Evolutionary conservation across 139 green algal genomes (phyloP).

Genomic region (Chlorella vulgaris): DNA sequence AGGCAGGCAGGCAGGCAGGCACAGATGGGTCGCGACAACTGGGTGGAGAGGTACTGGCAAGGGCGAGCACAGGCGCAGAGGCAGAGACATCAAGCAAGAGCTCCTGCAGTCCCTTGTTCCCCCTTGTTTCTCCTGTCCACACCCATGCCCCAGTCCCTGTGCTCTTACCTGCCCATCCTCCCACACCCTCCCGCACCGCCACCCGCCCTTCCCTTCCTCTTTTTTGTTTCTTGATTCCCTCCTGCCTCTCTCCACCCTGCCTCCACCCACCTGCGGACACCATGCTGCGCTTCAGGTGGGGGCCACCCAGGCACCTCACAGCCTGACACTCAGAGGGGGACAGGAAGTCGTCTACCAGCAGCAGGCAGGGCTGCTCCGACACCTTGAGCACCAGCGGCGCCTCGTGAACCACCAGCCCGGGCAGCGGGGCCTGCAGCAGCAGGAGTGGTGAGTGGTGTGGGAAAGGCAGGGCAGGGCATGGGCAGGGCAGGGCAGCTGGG

Average conservation of each 20-base stretch:
- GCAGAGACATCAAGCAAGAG: too few relatives aligned
- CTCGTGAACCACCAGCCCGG: constrained; percentile 22
- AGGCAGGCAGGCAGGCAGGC: background rate
- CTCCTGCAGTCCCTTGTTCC: too few relatives aligned
- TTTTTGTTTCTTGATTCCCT: too few relatives aligned
- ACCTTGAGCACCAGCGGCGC: constrained; percentile 18
- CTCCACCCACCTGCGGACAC: constrained; percentile 18
- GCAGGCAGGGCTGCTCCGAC: constrained; percentile 19
- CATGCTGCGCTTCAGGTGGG: constrained; percentile 17
- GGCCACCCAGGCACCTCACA: background rate
- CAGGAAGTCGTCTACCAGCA: constrained; percentile 25
- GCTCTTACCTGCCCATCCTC: too few relatives aligned
- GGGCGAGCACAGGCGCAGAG: too few relatives aligned
- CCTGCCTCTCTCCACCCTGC: too few relatives aligned
- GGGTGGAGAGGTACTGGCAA: background rate
- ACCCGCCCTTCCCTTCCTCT: too few relatives aligned
- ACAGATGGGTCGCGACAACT: background rate
- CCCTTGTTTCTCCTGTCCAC: too few relatives aligned
- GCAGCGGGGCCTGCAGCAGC: constrained; percentile 1
- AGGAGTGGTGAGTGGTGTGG: too few relatives aligned
- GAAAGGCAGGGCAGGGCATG: background rate
- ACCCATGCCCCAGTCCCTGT: too few relatives aligned
- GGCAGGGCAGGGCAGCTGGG: background rate
- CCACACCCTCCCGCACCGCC: too few relatives aligned
- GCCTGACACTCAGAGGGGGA: background rate